Evolutionary conservation across 768 basidiomycete genomes (phyloP), one percentile per base, ranked within the genome.

Genomic region (Trametes cubensis): DNA sequence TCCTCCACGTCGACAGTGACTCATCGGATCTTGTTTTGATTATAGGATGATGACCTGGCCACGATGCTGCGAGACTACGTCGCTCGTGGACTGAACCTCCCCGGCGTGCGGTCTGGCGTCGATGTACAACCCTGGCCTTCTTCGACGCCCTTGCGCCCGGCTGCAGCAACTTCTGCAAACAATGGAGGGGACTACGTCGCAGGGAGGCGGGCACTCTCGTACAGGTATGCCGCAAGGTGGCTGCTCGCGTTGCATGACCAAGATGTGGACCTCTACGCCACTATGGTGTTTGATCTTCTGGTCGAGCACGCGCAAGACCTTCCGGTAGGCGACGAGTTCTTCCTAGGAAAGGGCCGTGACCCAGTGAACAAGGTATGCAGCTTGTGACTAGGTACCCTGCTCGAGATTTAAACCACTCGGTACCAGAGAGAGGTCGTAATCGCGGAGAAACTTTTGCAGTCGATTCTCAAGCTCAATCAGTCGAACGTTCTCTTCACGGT

Each of bases 131-230:
- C 81, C n/a, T 91, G 89, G 89, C 89, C 89, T 21, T 71, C 71
- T 18, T 52, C 72, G 3, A 53, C 65, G 6, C 56, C 68, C 23
- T 48, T 64, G 4, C 74, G 83, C n/a, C 72, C 74, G 30, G 68
- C 73, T 1, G 67, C 77, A 10, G 67, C 75, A 3, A 76, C 73
- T 64, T 77, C 82, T 14, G 73, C 75, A 7, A 82, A 81, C 57
- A 88, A 85, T 70, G 88, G 90, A 0, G 84, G 88, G 20, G 86
- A 89, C 63, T 94, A 92, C 70, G 77, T 90, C 47, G 81, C 83
- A 17, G 78, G 82, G 25, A 78, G 91, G 41, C 79, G 82, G 41
- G 73, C 77, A 2, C 73, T 94, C 21, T 72, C 85, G 53, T 67
- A 72, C 20, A 80, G 77, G 64, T 91, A 89, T 69, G 87, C 80